A percentile compares a stretch with the other conserved stretches of the same genome.
phyloP scores from a whole-genome alignment of 164 flowering plant genomes.

The Macadamia integrifolia region DNA sequence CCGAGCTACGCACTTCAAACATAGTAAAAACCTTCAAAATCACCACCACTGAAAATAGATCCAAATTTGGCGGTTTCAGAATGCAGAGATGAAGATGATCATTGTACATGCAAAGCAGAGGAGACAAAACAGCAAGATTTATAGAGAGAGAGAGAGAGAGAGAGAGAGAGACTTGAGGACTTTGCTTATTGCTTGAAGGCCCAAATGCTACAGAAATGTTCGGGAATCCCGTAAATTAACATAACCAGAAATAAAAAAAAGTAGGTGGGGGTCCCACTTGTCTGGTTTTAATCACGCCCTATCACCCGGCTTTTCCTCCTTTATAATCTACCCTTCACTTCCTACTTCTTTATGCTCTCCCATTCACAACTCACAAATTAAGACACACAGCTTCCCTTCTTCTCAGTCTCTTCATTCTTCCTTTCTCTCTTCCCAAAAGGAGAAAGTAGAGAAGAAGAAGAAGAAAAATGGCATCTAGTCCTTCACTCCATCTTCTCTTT shows the following conservation, averaged over 20 bases:
- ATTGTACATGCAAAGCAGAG: too few relatives aligned
- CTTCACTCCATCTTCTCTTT: conserved; percentile 25
- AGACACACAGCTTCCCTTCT: neutral
- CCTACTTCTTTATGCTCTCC: neutral
- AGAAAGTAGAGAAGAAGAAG: neutral
- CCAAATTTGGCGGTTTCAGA: too few relatives aligned
- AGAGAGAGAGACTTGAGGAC: too few relatives aligned
- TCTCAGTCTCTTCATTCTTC: neutral
- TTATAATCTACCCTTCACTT: conserved; percentile 18
- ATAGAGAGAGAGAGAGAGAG: neutral
- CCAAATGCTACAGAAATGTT: too few relatives aligned
- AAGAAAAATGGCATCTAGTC: conserved; percentile 20
- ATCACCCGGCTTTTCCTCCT: conserved; percentile 23
- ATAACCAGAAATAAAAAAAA: conserved; percentile 36
- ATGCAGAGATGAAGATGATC: too few relatives aligned
- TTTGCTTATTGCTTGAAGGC: too few relatives aligned
- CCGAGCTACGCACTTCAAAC: too few relatives aligned
- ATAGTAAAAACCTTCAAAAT: too few relatives aligned
- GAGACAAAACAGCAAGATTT: neutral
- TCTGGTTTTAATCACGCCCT: conserved; percentile 34
- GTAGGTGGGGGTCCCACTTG: conserved; percentile 32
- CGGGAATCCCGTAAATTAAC: conserved; percentile 11
- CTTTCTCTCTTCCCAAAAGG: neutral
- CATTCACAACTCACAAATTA: too few relatives aligned
- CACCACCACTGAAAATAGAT: too few relatives aligned